phyloP scores from a whole-genome alignment of 495 filamentous ascomycete genomes.

The Wilcoxina mikolae region DNA sequence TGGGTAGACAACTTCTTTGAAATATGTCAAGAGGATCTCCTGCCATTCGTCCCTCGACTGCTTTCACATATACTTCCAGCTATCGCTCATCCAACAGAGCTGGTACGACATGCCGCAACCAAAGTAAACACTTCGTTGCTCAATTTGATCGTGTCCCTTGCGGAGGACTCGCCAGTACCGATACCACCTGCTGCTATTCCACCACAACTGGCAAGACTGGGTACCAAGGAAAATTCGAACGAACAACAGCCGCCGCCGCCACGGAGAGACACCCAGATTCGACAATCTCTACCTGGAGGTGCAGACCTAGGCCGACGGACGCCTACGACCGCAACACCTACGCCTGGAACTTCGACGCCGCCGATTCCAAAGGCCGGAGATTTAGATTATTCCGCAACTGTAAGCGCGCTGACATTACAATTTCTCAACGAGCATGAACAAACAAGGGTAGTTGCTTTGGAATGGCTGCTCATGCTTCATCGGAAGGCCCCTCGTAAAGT shows the following conservation, averaged over 20 bases:
- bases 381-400: conserved; percentile 93
- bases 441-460: conserved; percentile 80
- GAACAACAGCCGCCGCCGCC: conserved; percentile 9
- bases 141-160: conserved; percentile 78
- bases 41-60: conserved; percentile 82
- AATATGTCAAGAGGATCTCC: conserved; percentile 93
- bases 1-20: conserved; percentile 97
- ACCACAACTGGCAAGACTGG: conserved; percentile 28
- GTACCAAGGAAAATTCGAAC: conserved; percentile 18
- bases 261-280: conserved; percentile 17
- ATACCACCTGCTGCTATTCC: conserved; percentile 27
- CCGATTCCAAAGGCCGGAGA: conserved; percentile 40
- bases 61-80: conserved; percentile 84
- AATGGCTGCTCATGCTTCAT: conserved; percentile 96
- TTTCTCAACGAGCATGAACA: conserved; percentile 96
- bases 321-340: conserved; percentile 34
- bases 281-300: conserved; percentile 40
- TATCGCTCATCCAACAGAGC: conserved; percentile 79
- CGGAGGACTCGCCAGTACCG: conserved; percentile 51
- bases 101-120: conserved; percentile 74
- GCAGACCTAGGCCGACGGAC: conserved; percentile 41
- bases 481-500: conserved; percentile 87
- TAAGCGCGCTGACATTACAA: conserved; percentile 81
- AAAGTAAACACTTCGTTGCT: conserved; percentile 79
- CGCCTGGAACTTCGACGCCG: conserved; percentile 35